Conservation (phyloP, 106 monocot genomes). For the Acorus calamus region DNA sequence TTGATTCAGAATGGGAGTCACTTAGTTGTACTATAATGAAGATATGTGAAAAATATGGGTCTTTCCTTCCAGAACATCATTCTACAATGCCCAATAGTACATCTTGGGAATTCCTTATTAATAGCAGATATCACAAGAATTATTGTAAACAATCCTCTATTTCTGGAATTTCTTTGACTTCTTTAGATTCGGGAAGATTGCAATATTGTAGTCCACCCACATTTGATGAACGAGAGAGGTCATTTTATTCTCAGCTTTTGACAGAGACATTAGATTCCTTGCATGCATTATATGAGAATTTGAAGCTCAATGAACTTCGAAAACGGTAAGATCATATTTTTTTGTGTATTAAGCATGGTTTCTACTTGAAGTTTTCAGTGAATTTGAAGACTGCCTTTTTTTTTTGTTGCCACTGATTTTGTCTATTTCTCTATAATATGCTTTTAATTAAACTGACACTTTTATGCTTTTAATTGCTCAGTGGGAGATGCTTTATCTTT, state of each 20-base stretch:
- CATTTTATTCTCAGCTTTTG: slow-evolving; percentile 48
- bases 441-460: too few species aligned
- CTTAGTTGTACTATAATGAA: slow-evolving; percentile 37
- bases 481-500: too few species aligned
- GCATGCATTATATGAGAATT: slow-evolving; percentile 84
- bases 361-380: too few species aligned
- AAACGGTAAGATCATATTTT: slow-evolving; percentile 46
- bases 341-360: background rate
- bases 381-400: too few species aligned
- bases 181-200: background rate
- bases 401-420: too few species aligned
- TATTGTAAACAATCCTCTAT: slow-evolving; percentile 30
- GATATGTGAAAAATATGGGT: slow-evolving; percentile 39
- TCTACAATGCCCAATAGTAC: slow-evolving; percentile 9
- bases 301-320: slow-evolving; percentile 80
- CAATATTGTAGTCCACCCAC: slow-evolving; percentile 6
- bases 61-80: slow-evolving; percentile 3
- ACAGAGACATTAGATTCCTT: slow-evolving; percentile 64
- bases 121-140: slow-evolving; percentile 54
- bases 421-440: too few species aligned
- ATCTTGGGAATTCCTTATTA: slow-evolving; percentile 64
- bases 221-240: slow-evolving; percentile 18
- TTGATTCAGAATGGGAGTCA: slow-evolving; percentile 78
- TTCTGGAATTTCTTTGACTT: slow-evolving; percentile 13
- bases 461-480: too few species aligned